Evolutionary conservation across 2,329 filamentous ascomycete genomes (phyloP), one percentile per base, ranked within the genome.

Genomic region (Pseudocercospora fijiensis): DNA sequence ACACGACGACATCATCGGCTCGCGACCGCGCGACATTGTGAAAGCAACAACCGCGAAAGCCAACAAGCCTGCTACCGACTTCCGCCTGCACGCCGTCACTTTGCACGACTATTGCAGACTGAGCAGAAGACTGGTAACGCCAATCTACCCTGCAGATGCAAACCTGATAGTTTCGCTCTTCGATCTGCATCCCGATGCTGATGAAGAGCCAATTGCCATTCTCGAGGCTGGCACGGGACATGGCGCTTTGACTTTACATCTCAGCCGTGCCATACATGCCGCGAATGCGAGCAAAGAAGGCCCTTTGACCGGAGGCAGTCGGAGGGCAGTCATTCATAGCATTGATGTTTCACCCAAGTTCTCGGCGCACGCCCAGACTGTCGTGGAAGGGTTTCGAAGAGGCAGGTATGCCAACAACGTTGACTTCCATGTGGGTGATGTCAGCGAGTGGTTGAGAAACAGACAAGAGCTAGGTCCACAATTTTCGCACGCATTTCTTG

Each of bases 221-320:
- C 87, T 95, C 58, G 91, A 95, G 77, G 90, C 90, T 53, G 91
- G 91, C 16, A 95, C 91, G 3, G 91, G 91, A n/a, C 90, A 93
- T 81, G 91, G 91, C 63, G 88, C 88, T 33, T 77, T 95, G 63
- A 94, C 90, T 0, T 77, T 95, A 4, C 86, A 93, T 72, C 81
- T 95, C 22, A 87, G 90, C 28, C 85, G 90, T 58, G 90, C 90
- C 2, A 85, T 95, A 52, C 89, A 93, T 73, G 90, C 85, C 51
- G 89, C 86, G 18, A 93, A 93, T 71, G 78, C 85, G 13, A 71
- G 75, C 13, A 74, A 82, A 16, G 80, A 80, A 28, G 65, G 41
- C 75, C 73, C 33, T 28, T 27, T 33, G 49, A 72, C 74, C 57
- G 74, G 75, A 8, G 68, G 66, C 26, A 62, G 37, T 7, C 85